A percentile compares a stretch with the other conserved stretches of the same genome.
These are phyloP conservation scores for Lolium perenne DNA, from an alignment of 176 grass and related monocot species.

Conservation along the genomic window DNA sequence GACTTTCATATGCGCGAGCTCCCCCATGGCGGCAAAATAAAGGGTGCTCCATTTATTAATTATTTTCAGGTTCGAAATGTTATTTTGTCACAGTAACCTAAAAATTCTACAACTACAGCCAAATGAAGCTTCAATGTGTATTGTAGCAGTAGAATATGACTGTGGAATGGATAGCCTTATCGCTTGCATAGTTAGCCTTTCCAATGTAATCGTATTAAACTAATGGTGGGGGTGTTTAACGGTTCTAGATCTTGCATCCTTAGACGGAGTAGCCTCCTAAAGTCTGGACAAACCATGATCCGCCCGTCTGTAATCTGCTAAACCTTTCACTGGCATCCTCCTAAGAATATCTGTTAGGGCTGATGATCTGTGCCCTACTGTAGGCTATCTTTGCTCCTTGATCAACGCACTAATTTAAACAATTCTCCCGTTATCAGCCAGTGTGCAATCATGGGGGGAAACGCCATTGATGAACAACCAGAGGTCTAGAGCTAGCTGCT, in stretches of 20 bases:
- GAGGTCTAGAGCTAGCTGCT: neutral
- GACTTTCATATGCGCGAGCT: constrained; percentile 21
- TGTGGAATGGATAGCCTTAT: neutral
- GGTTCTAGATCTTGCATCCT: constrained; percentile 60
- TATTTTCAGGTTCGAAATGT: neutral
- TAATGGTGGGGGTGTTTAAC: constrained; percentile 34
- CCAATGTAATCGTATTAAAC: constrained; percentile 35
- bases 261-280: constrained; percentile 59
- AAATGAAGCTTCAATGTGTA: neutral
- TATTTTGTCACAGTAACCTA: constrained; percentile 5
- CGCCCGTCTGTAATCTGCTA: constrained; percentile 10
- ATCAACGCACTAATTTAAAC: constrained; percentile 37
- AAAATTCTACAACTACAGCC: neutral
- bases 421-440: constrained; percentile 23
- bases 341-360: constrained; percentile 25
- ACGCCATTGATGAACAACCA: neutral
- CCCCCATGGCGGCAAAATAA: constrained; percentile 28
- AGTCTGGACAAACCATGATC: constrained; percentile 59
- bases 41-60: constrained; percentile 27
- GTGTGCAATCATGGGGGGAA: neutral
- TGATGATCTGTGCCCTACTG: constrained; percentile 37
- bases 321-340: constrained; percentile 20
- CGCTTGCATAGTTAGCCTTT: constrained; percentile 41
- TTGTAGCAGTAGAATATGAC: constrained; percentile 42
- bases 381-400: constrained; percentile 32